A percentile compares a stretch with the other conserved stretches of the same genome.
These are phyloP conservation scores for Hyaloscypha hepaticicola DNA, from an alignment of 495 filamentous ascomycete genomes.

Conservation along the genomic window DNA sequence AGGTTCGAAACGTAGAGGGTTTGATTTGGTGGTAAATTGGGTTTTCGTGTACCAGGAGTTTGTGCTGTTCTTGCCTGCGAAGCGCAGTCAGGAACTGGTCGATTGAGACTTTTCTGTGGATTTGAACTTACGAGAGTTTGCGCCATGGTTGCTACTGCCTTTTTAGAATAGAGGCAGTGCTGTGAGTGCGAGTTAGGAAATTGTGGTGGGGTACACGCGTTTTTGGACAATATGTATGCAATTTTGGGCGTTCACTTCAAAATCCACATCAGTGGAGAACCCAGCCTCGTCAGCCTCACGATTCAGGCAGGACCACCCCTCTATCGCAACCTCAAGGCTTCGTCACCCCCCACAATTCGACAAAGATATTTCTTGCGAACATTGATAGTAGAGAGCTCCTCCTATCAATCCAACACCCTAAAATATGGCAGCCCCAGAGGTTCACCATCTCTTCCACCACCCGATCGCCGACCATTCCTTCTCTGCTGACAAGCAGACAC, in stretches of 20 bases:
- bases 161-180: not conserved
- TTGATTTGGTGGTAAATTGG: conserved; percentile 59
- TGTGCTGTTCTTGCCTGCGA: conserved; percentile 1
- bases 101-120: not conserved
- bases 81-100: not conserved
- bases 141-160: conserved; percentile 9
- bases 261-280: too few relatives aligned
- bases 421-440: conserved; percentile 78
- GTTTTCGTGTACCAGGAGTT: conserved; percentile 8
- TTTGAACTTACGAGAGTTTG: conserved; percentile 13
- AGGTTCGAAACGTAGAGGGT: conserved; percentile 88
- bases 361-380: conserved; percentile 18
- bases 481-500: conserved; percentile 82
- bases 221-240: not conserved
- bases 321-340: not conserved
- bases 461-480: conserved; percentile 98
- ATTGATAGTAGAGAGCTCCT: conserved; percentile 99
- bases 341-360: conserved; percentile 17
- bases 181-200: not conserved
- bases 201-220: not conserved
- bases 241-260: not conserved
- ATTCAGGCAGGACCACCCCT: conserved; percentile 15
- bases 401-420: conserved; percentile 62
- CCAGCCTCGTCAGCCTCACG: not conserved
- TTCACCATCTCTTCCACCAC: conserved; percentile 94